These are phyloP conservation scores for Tremella fuciformis DNA, from an alignment of 768 basidiomycete species.

Conservation along the genomic window DNA sequence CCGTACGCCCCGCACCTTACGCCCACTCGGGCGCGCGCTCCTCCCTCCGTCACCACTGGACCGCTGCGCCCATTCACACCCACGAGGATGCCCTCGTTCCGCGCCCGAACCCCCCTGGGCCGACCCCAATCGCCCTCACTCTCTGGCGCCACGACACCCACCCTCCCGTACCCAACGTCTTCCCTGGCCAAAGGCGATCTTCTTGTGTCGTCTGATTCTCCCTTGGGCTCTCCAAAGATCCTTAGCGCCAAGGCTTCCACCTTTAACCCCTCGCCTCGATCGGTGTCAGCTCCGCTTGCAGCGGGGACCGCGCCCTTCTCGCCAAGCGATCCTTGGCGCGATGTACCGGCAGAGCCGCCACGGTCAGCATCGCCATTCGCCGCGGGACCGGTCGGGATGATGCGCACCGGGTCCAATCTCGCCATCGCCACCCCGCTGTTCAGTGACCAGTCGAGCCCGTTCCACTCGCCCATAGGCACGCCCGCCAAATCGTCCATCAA, in stretches of 20 bases:
- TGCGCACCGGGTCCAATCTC: conserved; percentile 59
- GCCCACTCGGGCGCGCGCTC: conserved; percentile 66
- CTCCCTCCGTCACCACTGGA: conserved; percentile 67
- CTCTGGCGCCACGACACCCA: conserved; percentile 39
- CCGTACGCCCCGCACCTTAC: conserved; percentile 64
- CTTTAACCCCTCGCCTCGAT: conserved; percentile 69
- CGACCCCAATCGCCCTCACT: conserved; percentile 45
- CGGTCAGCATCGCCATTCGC: conserved; percentile 46
- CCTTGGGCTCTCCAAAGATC: conserved; percentile 76
- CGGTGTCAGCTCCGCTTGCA: conserved; percentile 63
- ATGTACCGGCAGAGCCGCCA: conserved; percentile 56
- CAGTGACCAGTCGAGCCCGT: conserved; percentile 58
- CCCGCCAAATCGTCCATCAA: conserved; percentile 32
- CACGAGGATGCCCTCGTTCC: conserved; percentile 49
- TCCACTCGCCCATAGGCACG: conserved; percentile 45
- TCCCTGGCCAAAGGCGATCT: conserved; percentile 3
- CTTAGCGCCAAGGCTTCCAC: conserved; percentile 86
- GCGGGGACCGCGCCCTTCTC: conserved; percentile 65
- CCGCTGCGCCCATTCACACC: conserved; percentile 62
- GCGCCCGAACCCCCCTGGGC: conserved; percentile 43
- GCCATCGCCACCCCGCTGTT: conserved; percentile 88
- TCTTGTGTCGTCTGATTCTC: conserved; percentile 56
- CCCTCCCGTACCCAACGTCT: conserved; percentile 54
- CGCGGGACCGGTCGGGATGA: conserved; percentile 31
- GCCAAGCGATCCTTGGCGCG: conserved; percentile 88